Conservation (phyloP, 148 eudicot genomes). For the Amaranthus palmeri region DNA sequence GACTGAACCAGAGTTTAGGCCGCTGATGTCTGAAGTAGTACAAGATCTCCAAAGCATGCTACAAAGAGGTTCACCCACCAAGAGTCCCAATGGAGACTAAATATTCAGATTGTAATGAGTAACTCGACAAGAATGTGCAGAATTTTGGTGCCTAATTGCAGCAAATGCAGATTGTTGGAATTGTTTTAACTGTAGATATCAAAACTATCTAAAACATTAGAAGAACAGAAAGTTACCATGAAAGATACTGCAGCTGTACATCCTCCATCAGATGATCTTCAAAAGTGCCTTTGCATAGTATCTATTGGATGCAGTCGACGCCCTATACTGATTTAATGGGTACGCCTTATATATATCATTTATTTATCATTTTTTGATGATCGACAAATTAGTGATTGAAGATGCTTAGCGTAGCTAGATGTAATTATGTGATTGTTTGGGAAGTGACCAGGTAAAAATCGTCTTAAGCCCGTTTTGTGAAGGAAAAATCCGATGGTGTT, state of each 20-base stretch:
- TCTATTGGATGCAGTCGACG: background rate
- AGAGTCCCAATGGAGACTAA: slow-evolving; percentile 30
- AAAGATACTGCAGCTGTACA: background rate
- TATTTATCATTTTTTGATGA: background rate
- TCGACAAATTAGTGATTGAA: slow-evolving; percentile 6
- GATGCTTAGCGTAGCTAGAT: background rate
- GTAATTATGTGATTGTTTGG: slow-evolving; percentile 9
- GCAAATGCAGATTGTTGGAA: slow-evolving; percentile 1
- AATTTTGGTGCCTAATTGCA: slow-evolving; percentile 6
- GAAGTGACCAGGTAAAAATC: background rate
- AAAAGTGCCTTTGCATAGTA: background rate
- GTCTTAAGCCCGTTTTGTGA: background rate
- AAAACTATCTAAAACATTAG: background rate
- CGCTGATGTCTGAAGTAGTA: slow-evolving; percentile 91
- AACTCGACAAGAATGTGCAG: background rate
- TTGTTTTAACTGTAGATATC: background rate
- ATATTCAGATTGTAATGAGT: slow-evolving; percentile 1
- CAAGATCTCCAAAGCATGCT: slow-evolving; percentile 78
- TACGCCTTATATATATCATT: background rate
- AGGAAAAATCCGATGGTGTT: background rate
- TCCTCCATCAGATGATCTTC: background rate
- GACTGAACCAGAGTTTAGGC: slow-evolving; percentile 88
- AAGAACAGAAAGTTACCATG: slow-evolving; percentile 1
- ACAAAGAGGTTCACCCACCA: slow-evolving; percentile 48
- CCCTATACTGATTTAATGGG: background rate